Percentiles rank a stretch among this genome's conserved stretches.
phyloP scores from a whole-genome alignment of 805 yeast species.

The Ogataea populi-albae region DNA sequence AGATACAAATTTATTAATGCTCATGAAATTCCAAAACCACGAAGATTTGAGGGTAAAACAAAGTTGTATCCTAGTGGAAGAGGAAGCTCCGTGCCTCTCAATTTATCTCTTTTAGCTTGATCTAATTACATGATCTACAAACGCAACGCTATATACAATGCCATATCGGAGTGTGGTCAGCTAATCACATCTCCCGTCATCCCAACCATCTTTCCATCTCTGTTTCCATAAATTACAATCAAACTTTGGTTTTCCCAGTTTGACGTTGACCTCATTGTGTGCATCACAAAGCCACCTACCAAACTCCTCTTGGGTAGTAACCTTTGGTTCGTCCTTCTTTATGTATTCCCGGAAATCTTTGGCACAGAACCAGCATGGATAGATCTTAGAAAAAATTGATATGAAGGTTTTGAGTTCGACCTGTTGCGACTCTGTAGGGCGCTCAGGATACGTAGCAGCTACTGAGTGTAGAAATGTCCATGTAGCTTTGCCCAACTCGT shows the following conservation, averaged over 20 bases:
- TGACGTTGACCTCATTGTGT: slow-evolving; percentile 87
- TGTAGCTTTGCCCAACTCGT: slow-evolving; percentile 73
- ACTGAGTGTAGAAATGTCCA: slow-evolving; percentile 92
- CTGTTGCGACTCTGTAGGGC: slow-evolving; percentile 61
- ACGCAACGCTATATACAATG: slow-evolving; percentile 1
- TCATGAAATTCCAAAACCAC: slow-evolving; percentile 79
- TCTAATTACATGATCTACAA: no score
- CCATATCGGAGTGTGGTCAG: neutral
- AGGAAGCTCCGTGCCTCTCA: slow-evolving; percentile 87
- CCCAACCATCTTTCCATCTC: slow-evolving; percentile 97
- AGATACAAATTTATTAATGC: slow-evolving; percentile 69
- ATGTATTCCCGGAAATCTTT: slow-evolving; percentile 72
- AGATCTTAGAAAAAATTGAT: slow-evolving; percentile 67
- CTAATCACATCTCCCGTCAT: slow-evolving; percentile 51
- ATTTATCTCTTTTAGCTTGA: slow-evolving; percentile 40
- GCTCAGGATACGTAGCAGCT: slow-evolving; percentile 83
- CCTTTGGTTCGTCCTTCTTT: slow-evolving; percentile 50
- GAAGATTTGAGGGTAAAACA: slow-evolving; percentile 65
- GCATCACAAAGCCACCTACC: slow-evolving; percentile 94
- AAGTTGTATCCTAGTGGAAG: slow-evolving; percentile 94
- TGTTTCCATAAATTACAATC: slow-evolving; percentile 89
- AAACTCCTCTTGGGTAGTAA: slow-evolving; percentile 67
- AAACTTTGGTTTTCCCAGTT: slow-evolving; percentile 80
- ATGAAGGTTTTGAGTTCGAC: slow-evolving; percentile 69
- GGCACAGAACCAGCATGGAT: slow-evolving; percentile 95